Percentiles rank a stretch among this genome's conserved stretches.
phyloP scores from a whole-genome alignment of 1,139 yeast genomes.

The Suhomyces yuchorum region DNA sequence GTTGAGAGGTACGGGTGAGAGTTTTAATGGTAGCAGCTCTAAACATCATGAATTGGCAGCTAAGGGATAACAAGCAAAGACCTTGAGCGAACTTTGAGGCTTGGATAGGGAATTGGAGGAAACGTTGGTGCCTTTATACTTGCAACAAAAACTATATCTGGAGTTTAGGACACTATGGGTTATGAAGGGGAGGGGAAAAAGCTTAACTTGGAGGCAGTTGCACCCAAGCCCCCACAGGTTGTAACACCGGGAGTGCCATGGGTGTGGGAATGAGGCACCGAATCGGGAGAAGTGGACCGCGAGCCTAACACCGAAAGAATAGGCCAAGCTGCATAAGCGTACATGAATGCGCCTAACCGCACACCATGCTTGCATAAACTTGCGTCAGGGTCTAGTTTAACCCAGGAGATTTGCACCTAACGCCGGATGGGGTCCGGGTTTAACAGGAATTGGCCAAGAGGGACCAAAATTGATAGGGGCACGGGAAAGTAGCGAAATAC shows the following conservation, averaged over 20 bases:
- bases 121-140: neutral
- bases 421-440: neutral
- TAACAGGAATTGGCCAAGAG: neutral
- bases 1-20: constrained; percentile 10
- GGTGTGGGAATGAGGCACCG: neutral
- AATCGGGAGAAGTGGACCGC: neutral
- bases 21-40: constrained; percentile 1
- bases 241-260: neutral
- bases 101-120: neutral
- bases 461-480: neutral
- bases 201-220: neutral
- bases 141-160: neutral
- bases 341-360: neutral
- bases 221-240: neutral
- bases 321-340: neutral
- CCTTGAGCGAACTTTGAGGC: neutral
- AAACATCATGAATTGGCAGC: constrained; percentile 1
- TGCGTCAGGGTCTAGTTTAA: neutral
- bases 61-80: neutral
- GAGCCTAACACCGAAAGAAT: neutral
- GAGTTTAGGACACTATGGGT: neutral
- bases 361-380: neutral
- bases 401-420: neutral
- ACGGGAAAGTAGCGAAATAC: neutral
- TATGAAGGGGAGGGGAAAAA: neutral